Evolutionary conservation across 148 eudicot species (phyloP), one percentile per base, ranked within the genome.

Genomic region (Arbutus unedo): DNA sequence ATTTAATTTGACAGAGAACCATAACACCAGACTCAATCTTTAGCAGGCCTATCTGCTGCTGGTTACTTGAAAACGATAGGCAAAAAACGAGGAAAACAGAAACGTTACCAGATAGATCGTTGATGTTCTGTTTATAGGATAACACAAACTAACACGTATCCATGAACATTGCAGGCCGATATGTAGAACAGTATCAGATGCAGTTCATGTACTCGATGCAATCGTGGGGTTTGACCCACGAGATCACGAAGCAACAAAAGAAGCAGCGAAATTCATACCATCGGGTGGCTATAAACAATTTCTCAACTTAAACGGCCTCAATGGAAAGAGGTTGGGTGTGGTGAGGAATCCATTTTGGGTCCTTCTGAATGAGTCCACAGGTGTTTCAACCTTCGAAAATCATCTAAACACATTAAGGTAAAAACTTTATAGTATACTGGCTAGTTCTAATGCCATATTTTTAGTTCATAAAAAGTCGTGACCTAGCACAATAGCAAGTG

Each of bases 131-230:
- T 38, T 19, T 38, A 23, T 8, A 21, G 66, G 80, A 21, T n/a
- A 48, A 21, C 53, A 49, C 38, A 21, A 18, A 74, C 14, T 74
- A 10, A 7, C 77, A 0, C 49, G 4, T 9, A 14, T n/a, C 48
- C 13, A 6, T 74, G 56, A 51, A 74, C n/a, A 49, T 59, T 62
- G 13, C 62, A 90, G 93, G 81, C 88, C 89, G 0, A 85, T 90
- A 4, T 74, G 89, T 77, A 84, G 92, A 83, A 90, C 91, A 4
- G 92, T 90, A n/a, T 75, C 90, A 47, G 93, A 90, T 79, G 91
- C 90, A 14, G 89, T 84, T 84, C 82, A 79, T 47, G 87, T 89
- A 7, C 90, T 90, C 38, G 91, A 90, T 25, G 87, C 53, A 19
- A 86, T 89, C 64, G 86, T 76, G 3, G 91, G 93, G 5, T 78